These are phyloP conservation scores for Didymella sp. DNA, from an alignment of 2,329 filamentous ascomycete species.

Conservation along the genomic window DNA sequence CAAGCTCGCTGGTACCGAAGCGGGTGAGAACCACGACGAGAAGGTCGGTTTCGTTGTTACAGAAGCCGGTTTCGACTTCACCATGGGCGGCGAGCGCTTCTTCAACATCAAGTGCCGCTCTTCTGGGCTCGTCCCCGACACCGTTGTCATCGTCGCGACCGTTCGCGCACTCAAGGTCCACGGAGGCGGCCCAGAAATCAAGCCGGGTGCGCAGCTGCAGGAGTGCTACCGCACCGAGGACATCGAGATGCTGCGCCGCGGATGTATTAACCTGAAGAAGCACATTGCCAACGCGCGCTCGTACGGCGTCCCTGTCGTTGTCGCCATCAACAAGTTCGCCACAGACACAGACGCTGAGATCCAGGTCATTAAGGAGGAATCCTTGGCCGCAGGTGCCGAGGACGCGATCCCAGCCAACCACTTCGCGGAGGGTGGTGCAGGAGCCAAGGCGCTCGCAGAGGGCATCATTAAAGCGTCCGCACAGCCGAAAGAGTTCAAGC, in stretches of 20 bases:
- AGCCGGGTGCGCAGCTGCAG: conserved; percentile 82
- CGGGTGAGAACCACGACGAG: conserved; percentile 80
- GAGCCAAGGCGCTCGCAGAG: conserved; percentile 86
- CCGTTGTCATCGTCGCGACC: conserved; percentile 93
- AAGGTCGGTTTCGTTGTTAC: conserved; percentile 95
- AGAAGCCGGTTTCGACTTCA: conserved; percentile 98
- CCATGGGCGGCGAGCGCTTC: conserved; percentile 98
- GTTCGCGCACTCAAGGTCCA: conserved; percentile 96
- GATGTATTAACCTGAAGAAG: conserved; percentile 94
- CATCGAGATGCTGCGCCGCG: conserved; percentile 84
- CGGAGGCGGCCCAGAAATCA: conserved; percentile 92
- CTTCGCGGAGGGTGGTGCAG: conserved; percentile 93
- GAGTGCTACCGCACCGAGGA: conserved; percentile 94
- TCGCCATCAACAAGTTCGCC: conserved; percentile 95
- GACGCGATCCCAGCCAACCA: conserved; percentile 94
- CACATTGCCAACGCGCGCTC: conserved; percentile 89
- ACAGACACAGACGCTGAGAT: conserved; percentile 95
- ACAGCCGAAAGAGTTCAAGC: conserved; percentile 82
- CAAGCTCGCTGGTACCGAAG: conserved; percentile 93
- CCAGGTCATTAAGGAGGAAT: conserved; percentile 85
- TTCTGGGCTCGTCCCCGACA: conserved; percentile 89
- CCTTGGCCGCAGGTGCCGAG: conserved; percentile 88
- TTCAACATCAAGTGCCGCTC: conserved; percentile 99
- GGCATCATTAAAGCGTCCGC: conserved; percentile 83
- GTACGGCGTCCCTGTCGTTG: conserved; percentile 92